Evolutionary conservation across 2,329 filamentous ascomycete species (phyloP).

Genomic region (Sporothrix brunneoviolacea): DNA sequence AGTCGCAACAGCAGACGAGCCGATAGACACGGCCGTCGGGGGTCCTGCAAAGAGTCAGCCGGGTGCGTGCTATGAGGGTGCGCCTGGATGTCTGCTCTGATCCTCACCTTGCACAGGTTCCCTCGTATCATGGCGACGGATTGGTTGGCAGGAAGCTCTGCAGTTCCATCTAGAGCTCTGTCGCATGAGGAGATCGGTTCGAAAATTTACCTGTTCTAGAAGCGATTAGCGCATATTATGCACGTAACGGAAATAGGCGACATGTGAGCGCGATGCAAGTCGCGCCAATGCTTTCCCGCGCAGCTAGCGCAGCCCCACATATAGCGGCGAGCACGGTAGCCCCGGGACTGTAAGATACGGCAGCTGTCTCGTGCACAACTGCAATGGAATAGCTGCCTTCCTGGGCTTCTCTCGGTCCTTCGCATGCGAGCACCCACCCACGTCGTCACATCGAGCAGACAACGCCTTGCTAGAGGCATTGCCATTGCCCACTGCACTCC

Average conservation of each 20-base stretch:
- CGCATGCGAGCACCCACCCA: too few species aligned
- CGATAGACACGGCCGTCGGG: slow-evolving; percentile 5
- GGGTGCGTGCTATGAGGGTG: background rate
- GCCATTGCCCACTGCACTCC: too few species aligned
- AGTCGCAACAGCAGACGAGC: background rate
- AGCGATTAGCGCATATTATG: background rate
- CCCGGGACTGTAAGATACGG: too few species aligned
- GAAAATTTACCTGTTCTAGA: background rate
- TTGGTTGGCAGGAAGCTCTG: background rate
- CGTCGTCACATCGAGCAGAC: too few species aligned
- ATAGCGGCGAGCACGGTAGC: too few species aligned
- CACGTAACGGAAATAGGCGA: background rate
- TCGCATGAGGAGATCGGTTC: background rate
- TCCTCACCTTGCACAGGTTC: slow-evolving; percentile 12
- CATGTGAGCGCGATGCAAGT: too few species aligned
- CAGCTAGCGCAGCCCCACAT: background rate
- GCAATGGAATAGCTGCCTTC: too few species aligned
- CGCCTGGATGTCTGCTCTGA: background rate
- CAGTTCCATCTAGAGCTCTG: background rate
- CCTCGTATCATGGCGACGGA: slow-evolving; percentile 14
- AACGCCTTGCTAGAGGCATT: too few species aligned
- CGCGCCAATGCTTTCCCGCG: slow-evolving; percentile 1
- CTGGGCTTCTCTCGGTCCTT: too few species aligned
- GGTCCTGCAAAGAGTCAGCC: background rate
- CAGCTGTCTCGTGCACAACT: background rate